Percentiles rank a stretch among this genome's conserved stretches.
phyloP scores from a whole-genome alignment of 176 grass and related monocot species.

The Echinochloa phyllopogon region DNA sequence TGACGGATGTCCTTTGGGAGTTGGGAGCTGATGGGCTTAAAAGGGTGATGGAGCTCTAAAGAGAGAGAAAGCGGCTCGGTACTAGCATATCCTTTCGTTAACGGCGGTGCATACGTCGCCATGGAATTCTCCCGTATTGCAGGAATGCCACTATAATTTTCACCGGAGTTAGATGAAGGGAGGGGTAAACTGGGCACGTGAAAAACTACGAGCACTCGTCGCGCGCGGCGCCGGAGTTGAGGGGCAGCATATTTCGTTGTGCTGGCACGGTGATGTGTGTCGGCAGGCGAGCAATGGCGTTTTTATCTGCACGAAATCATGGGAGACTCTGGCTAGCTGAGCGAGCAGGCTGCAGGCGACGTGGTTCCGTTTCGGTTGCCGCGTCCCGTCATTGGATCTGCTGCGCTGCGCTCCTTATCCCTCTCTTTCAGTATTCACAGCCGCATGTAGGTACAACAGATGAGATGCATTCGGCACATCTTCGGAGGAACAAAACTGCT shows the following conservation, averaged over 20 bases:
- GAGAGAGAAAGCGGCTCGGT: not conserved
- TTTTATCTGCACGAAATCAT: slow-evolving; percentile 9
- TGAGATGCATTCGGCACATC: not conserved
- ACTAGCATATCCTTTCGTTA: not conserved
- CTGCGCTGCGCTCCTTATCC: not conserved
- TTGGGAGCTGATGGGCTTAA: slow-evolving; percentile 37
- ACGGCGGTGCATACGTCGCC: not conserved
- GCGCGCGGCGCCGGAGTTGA: slow-evolving; percentile 11
- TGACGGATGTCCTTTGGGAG: slow-evolving; percentile 17
- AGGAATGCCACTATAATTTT: slow-evolving; percentile 9
- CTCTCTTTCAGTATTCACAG: not conserved
- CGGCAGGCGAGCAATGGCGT: not conserved
- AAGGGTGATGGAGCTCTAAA: slow-evolving; percentile 34
- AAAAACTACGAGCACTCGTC: not conserved
- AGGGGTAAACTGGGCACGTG: not conserved
- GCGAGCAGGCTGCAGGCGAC: not conserved
- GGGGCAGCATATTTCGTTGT: not conserved
- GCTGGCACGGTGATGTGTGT: slow-evolving; percentile 34
- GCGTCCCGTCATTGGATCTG: slow-evolving; percentile 46
- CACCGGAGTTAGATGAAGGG: accelerated
- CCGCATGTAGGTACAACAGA: not conserved
- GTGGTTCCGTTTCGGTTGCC: slow-evolving; percentile 31
- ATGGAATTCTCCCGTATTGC: slow-evolving; percentile 12
- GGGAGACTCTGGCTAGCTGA: not conserved
- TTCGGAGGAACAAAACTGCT: not conserved